A percentile compares a stretch with the other conserved stretches of the same genome.
These are phyloP conservation scores for Zasmidium cellare DNA, from an alignment of 2,329 filamentous ascomycete species.

Conservation along the genomic window DNA sequence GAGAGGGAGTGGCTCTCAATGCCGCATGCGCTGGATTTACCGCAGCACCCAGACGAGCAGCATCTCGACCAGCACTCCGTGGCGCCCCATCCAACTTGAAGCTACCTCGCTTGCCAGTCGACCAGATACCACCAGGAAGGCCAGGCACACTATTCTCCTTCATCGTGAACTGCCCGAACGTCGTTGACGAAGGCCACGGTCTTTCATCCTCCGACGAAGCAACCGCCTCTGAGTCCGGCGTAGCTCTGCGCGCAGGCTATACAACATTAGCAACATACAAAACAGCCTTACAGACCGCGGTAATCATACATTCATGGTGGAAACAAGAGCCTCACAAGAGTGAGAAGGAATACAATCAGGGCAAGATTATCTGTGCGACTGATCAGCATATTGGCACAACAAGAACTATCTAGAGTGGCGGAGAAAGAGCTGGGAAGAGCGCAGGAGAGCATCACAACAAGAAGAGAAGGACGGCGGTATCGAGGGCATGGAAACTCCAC, in stretches of 20 bases:
- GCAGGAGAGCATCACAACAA: no score
- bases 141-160: conserved; percentile 38
- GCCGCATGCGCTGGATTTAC: conserved; percentile 12
- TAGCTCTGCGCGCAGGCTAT: conserved; percentile 67
- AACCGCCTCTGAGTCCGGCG: conserved; percentile 89
- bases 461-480: no score
- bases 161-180: conserved; percentile 42
- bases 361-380: conserved; percentile 17
- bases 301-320: conserved; percentile 26
- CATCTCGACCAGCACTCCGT: conserved; percentile 27
- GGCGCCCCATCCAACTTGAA: conserved; percentile 34
- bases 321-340: conserved; percentile 8
- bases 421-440: no score
- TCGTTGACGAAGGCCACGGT: conserved; percentile 55
- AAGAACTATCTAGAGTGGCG: no score
- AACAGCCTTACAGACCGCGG: background rate
- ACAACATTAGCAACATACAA: conserved; percentile 15
- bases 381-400: conserved; percentile 3
- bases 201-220: conserved; percentile 92
- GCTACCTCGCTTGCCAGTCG: conserved; percentile 30
- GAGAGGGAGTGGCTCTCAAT: conserved; percentile 31
- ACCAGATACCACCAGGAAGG: conserved; percentile 43
- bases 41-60: conserved; percentile 52
- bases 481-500: no score
- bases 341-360: conserved; percentile 7